Evolutionary conservation across 2,329 filamentous ascomycete genomes (phyloP), one percentile per base, ranked within the genome.

Genomic region (Xylaria sp.): DNA sequence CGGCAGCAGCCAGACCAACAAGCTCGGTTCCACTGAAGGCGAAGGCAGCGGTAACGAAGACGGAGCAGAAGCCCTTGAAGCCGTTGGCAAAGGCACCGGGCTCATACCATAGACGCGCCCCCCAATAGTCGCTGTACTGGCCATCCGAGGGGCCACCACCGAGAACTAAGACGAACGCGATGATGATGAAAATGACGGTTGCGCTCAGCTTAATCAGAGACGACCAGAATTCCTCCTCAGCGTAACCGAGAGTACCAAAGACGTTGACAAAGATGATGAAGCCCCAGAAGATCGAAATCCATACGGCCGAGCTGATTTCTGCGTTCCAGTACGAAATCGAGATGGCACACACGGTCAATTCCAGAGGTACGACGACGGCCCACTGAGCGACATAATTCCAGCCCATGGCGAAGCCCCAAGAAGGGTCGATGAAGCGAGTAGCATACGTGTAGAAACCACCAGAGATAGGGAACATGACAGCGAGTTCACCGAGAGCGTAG

Each of bases 21-120:
- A 92, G 82, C 76, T 93, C 91, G 0, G 91, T 93, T 14, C 91
- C 91, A 17, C 88, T 87, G 76, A 93, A 93, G 24, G 91, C 83
- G 75, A 93, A 93, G 3, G 91, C 90, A 2, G 91, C 90, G 1
- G 89, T 92, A 58, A 93, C 90, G 71, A 92, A 92, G 60, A 90
- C 89, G 67, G 85, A 86, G 78, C 90, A 93, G 70, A 93, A 86
- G 0, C 92, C 92, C 70, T 91, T 90, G 82, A 93, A 93, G 32
- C 91, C 91, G 74, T 92, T 88, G 76, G 90, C 81, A 78, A 93
- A 94, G 0, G 85, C 83, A 21, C 85, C 85, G 0, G 85, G 82
- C 27, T 84, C 75, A 62, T 85, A 76, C 85, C 85, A 86, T 39
- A 83, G 82, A 4, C 82, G 81, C 0, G 83, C 83, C 14, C 87